Conservation (phyloP, 495 filamentous ascomycete genomes). For the Trichocladium antarcticum region DNA sequence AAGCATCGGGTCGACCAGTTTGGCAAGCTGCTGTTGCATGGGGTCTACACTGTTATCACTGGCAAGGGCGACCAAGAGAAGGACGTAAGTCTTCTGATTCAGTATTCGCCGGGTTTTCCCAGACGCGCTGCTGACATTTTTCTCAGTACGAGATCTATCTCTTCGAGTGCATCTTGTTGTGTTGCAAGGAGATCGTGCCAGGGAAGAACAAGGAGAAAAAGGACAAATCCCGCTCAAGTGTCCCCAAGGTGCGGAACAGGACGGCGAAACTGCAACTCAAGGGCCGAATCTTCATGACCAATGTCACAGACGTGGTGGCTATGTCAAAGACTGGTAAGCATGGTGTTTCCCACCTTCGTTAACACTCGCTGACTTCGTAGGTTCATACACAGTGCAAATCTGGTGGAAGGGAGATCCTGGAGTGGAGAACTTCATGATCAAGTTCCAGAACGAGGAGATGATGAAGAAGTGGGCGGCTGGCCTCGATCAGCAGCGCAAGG, state of each 20-base stretch:
- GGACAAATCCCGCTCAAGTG: conserved; percentile 41
- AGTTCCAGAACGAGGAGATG: conserved; percentile 75
- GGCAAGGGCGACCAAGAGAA: conserved; percentile 68
- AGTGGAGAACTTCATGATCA: conserved; percentile 92
- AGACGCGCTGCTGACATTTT: conserved; percentile 8
- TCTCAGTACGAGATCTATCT: conserved; percentile 90
- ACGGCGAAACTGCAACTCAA: conserved; percentile 84
- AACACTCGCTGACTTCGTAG: conserved; percentile 34
- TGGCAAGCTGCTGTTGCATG: conserved; percentile 76
- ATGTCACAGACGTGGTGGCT: conserved; percentile 86
- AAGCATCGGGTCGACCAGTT: conserved; percentile 81
- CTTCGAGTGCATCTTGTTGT: conserved; percentile 89
- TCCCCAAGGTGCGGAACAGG: conserved; percentile 53
- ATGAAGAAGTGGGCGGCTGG: conserved; percentile 82
- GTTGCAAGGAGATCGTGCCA: conserved; percentile 88
- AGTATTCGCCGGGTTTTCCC: not conserved
- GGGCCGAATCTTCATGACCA: conserved; percentile 97
- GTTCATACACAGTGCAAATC: conserved; percentile 88
- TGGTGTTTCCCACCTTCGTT: not conserved
- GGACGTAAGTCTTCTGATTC: conserved; percentile 52
- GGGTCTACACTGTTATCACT: conserved; percentile 89
- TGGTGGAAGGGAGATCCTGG: conserved; percentile 97
- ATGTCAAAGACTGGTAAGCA: conserved; percentile 67
- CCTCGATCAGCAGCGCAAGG: conserved; percentile 48
- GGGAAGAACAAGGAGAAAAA: conserved; percentile 71